These are phyloP conservation scores for Chara braunii DNA, from an alignment of 139 green algal genomes.

Conservation along the genomic window DNA sequence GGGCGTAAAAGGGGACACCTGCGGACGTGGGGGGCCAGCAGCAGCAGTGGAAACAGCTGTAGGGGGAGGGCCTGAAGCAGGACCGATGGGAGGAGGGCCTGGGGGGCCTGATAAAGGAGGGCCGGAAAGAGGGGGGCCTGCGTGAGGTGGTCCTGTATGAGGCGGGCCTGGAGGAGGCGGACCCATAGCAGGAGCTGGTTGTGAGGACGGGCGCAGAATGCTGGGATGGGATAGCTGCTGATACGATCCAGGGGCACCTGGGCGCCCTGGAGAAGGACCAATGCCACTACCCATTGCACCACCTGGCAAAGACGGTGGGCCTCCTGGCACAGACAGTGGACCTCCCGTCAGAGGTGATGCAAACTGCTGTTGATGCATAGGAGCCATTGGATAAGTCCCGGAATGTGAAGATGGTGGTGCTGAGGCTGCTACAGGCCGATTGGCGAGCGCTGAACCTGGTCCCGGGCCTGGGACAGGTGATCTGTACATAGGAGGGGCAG, in stretches of 20 bases:
- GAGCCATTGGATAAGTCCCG: no score
- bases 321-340: no score
- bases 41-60: not conserved
- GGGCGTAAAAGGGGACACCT: not conserved
- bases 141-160: not conserved
- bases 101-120: not conserved
- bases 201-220: not conserved
- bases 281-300: not conserved
- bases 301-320: no score
- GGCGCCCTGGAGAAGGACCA: not conserved
- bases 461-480: no score
- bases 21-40: not conserved
- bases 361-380: no score
- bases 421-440: no score
- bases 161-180: slow-evolving; percentile 1
- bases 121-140: not conserved
- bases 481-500: no score
- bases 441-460: no score
- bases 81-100: not conserved
- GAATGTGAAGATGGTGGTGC: no score
- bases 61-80: not conserved
- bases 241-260: not conserved
- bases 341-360: no score
- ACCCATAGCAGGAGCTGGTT: no score
- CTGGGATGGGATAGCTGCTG: not conserved